These are phyloP conservation scores for Lasiodiplodia gonubiensis DNA, from an alignment of 2,329 filamentous ascomycete species.

Conservation along the genomic window DNA sequence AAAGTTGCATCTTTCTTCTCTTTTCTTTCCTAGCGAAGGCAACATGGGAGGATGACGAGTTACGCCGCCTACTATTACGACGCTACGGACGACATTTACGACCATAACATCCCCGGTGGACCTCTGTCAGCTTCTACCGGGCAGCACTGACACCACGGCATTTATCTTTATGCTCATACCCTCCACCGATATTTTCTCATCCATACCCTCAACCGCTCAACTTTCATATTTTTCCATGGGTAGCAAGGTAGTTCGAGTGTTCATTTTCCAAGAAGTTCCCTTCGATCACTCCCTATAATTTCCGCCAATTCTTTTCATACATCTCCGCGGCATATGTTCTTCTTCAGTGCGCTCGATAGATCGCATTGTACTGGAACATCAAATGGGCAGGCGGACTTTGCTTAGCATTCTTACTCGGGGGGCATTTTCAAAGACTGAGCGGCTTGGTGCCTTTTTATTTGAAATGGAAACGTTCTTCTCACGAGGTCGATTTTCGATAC, in stretches of 20 bases:
- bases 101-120: background rate
- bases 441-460: conserved; percentile 10
- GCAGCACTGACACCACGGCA: background rate
- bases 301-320: background rate
- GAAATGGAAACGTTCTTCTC: background rate
- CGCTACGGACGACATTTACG: conserved; percentile 12
- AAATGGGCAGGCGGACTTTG: conserved; percentile 1
- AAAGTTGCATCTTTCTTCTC: conserved; percentile 5
- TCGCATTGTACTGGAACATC: background rate
- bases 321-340: conserved; percentile 7
- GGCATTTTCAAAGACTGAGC: background rate
- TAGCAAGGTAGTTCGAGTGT: background rate
- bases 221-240: background rate
- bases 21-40: background rate
- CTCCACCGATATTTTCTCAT: background rate
- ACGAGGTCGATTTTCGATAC: background rate
- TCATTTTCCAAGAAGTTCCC: background rate
- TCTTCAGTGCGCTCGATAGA: conserved; percentile 11
- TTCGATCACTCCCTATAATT: background rate
- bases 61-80: conserved; percentile 13
- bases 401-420: conserved; percentile 13
- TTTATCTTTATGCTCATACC: background rate
- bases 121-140: background rate
- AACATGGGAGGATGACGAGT: conserved; percentile 16
- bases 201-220: background rate